A percentile compares a stretch with the other conserved stretches of the same genome.
phyloP scores from a whole-genome alignment of 2,329 filamentous ascomycete species.

The Berkeleyomyces basicola region DNA sequence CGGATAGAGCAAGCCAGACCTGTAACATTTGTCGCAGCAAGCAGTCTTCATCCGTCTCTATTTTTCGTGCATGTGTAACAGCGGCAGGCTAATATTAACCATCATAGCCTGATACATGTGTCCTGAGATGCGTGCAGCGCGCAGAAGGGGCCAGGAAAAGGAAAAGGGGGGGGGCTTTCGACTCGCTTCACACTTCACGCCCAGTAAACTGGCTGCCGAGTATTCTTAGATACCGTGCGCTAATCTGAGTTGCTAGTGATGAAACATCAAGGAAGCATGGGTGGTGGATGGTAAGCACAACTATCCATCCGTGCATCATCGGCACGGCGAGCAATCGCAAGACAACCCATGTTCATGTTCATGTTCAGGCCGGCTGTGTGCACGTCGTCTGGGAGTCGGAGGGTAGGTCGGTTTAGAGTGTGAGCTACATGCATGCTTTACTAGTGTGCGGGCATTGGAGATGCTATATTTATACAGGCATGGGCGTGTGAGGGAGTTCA shows the following conservation, averaged over 20 bases:
- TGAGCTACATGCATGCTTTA: no score
- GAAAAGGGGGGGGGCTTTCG: neutral
- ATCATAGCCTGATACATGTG: neutral
- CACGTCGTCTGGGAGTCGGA: no score
- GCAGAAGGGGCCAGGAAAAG: neutral
- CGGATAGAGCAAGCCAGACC: no score
- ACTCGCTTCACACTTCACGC: neutral
- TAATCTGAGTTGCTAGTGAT: neutral
- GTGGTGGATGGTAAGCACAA: neutral
- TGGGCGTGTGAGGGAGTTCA: no score
- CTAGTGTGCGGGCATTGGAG: no score
- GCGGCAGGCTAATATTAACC: no score
- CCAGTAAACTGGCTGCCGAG: neutral
- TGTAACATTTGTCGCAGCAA: no score
- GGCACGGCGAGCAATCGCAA: neutral
- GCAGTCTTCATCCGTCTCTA: no score
- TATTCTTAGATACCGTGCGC: constrained; percentile 1
- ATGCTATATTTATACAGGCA: no score
- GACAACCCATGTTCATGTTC: neutral
- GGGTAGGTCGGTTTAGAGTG: no score
- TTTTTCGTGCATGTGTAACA: no score
- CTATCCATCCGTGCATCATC: neutral
- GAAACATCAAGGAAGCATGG: neutral
- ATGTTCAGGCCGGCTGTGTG: no score
- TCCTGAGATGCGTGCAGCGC: neutral